Evolutionary conservation across 2,329 filamentous ascomycete genomes (phyloP).

Genomic region (Didymella keratinophila): DNA sequence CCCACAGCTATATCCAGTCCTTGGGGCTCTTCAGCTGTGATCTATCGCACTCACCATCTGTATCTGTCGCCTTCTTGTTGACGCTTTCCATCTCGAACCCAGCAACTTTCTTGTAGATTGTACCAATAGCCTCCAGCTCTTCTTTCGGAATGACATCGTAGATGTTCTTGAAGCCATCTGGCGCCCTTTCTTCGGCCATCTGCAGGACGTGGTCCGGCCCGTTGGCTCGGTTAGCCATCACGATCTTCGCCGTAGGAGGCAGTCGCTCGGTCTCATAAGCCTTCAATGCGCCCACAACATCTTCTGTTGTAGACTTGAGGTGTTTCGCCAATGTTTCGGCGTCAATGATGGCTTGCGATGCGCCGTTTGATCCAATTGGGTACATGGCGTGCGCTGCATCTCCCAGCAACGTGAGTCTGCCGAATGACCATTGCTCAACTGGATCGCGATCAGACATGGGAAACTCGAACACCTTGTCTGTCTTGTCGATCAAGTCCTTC

Average conservation of each 20-base stretch:
- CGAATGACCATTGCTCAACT: slow-evolving; percentile 51
- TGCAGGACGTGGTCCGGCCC: slow-evolving; percentile 58
- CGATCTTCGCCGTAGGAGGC: slow-evolving; percentile 56
- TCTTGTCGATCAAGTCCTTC: slow-evolving; percentile 53
- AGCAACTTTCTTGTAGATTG: slow-evolving; percentile 52
- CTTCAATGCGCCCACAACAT: slow-evolving; percentile 47
- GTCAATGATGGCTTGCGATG: slow-evolving; percentile 56
- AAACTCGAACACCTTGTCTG: slow-evolving; percentile 56
- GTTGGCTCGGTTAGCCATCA: slow-evolving; percentile 57
- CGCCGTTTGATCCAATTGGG: slow-evolving; percentile 56
- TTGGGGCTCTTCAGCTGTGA: slow-evolving; percentile 29
- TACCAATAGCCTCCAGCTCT: slow-evolving; percentile 52
- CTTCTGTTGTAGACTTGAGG: slow-evolving; percentile 35
- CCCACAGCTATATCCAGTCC: slow-evolving; percentile 29
- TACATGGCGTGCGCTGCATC: slow-evolving; percentile 56
- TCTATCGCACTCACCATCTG: slow-evolving; percentile 34
- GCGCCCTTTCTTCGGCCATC: slow-evolving; percentile 55
- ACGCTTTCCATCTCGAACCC: slow-evolving; percentile 58
- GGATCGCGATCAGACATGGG: slow-evolving; percentile 58
- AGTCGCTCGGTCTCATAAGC: slow-evolving; percentile 52
- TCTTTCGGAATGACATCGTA: slow-evolving; percentile 53
- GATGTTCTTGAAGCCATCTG: slow-evolving; percentile 50
- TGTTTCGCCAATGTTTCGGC: slow-evolving; percentile 51
- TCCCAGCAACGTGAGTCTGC: slow-evolving; percentile 49
- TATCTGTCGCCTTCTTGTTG: slow-evolving; percentile 52